A percentile compares a stretch with the other conserved stretches of the same genome.
phyloP scores from a whole-genome alignment of 164 flowering plant genomes.

The Annona cherimola region DNA sequence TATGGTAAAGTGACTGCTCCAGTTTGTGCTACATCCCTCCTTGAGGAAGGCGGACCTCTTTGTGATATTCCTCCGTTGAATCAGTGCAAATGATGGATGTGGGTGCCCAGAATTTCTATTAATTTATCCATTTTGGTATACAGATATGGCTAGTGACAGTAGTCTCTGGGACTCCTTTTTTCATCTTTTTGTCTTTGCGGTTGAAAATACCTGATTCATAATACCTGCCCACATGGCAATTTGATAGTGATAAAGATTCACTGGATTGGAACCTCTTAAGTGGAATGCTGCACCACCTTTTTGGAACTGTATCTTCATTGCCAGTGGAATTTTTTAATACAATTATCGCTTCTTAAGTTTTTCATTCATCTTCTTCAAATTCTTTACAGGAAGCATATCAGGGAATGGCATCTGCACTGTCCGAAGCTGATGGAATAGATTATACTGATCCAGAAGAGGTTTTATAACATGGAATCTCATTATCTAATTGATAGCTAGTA shows the following conservation, averaged over 20 bases:
- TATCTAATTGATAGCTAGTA: not conserved
- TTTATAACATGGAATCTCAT: conserved; percentile 5
- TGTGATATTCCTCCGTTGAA: not conserved
- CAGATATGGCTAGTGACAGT: not conserved
- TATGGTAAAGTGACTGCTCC: not conserved
- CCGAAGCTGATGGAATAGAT: conserved; percentile 93
- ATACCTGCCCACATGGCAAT: not conserved
- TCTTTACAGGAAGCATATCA: conserved; percentile 71
- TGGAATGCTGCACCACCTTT: not conserved
- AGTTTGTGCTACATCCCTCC: not conserved
- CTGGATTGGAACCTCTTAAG: no score
- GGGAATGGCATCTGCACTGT: conserved; percentile 87
- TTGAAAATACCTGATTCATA: not conserved
- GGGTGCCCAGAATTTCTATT: not conserved
- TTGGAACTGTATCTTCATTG: not conserved
- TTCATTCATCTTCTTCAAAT: not conserved
- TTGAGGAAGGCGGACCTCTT: not conserved
- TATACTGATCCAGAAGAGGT: conserved; percentile 98
- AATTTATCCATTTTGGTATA: not conserved
- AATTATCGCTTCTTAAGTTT: not conserved
- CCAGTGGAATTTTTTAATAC: not conserved
- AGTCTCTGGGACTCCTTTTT: no score
- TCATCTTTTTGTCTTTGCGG: not conserved
- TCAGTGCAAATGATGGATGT: not conserved
- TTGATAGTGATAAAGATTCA: not conserved